Conservation (phyloP, 805 yeast genomes). For the Zygosaccharomyces siamensis region DNA sequence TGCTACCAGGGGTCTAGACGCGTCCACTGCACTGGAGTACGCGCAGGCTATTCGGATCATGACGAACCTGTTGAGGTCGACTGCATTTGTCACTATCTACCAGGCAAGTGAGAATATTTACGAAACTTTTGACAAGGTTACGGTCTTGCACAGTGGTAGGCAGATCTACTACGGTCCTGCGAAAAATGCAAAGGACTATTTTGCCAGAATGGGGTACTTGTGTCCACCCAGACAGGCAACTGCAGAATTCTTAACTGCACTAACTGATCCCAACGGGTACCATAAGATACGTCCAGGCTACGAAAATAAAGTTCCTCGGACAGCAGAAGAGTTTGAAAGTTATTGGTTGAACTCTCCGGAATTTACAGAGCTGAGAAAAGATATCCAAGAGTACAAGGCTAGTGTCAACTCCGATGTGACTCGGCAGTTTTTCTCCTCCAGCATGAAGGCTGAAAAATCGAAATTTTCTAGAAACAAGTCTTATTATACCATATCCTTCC, state of each 20-base stretch:
- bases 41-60: conserved; percentile 41
- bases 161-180: conserved; percentile 46
- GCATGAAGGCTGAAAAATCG: conserved; percentile 31
- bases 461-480: conserved; percentile 22
- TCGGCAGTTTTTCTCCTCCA: conserved; percentile 29
- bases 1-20: conserved; percentile 48
- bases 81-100: conserved; percentile 45
- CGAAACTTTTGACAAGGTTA: conserved; percentile 45
- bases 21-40: conserved; percentile 47
- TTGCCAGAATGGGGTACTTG: conserved; percentile 47
- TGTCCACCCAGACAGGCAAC: conserved; percentile 56
- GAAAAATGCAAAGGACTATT: conserved; percentile 43
- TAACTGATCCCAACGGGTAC: conserved; percentile 52
- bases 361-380: conserved; percentile 24
- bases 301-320: conserved; percentile 34
- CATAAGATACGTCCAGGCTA: conserved; percentile 37
- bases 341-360: conserved; percentile 29
- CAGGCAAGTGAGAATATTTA: conserved; percentile 48
- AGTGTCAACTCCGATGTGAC: conserved; percentile 39
- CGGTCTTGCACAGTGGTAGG: conserved; percentile 44
- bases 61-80: conserved; percentile 38
- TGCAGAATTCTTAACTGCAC: conserved; percentile 57
- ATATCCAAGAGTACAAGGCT: conserved; percentile 23
- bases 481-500: conserved; percentile 28
- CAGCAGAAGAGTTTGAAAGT: conserved; percentile 44